A percentile compares a stretch with the other conserved stretches of the same genome.
phyloP scores from a whole-genome alignment of 306 rosid species.

The Glycine tomentella region DNA sequence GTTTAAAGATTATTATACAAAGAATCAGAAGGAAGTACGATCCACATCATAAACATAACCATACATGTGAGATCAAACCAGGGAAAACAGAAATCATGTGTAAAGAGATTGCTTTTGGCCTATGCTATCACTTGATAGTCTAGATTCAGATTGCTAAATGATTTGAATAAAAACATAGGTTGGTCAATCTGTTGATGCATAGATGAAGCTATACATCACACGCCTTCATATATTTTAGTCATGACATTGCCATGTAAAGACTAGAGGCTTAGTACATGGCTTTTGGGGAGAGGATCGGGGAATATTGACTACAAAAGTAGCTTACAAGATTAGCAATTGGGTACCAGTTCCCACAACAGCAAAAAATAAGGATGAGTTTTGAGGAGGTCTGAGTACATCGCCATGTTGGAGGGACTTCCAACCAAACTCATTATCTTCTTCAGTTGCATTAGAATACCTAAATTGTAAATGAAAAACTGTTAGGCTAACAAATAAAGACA shows the following conservation, averaged over 20 bases:
- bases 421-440: conserved; percentile 83
- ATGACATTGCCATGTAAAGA: conserved; percentile 40
- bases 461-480: conserved; percentile 29
- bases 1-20: conserved; percentile 3
- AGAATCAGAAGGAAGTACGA: conserved; percentile 5
- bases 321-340: conserved; percentile 86
- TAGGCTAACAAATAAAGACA: conserved; percentile 38
- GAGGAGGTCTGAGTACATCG: conserved; percentile 79
- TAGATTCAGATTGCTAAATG: conserved; percentile 37
- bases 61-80: background rate
- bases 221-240: conserved; percentile 31
- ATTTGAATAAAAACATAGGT: conserved; percentile 17
- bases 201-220: conserved; percentile 24
- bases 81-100: conserved; percentile 23
- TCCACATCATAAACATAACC: background rate
- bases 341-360: conserved; percentile 84
- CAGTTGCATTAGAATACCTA: conserved; percentile 68
- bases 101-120: conserved; percentile 13
- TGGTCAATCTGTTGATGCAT: conserved; percentile 3
- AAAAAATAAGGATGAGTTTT: conserved; percentile 69
- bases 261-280: conserved; percentile 22
- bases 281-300: conserved; percentile 21
- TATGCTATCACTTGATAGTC: conserved; percentile 5
- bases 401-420: conserved; percentile 78
- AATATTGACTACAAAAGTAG: conserved; percentile 45